phyloP scores from a whole-genome alignment of 179 eudicot species.

The Carnegiea gigantea region DNA sequence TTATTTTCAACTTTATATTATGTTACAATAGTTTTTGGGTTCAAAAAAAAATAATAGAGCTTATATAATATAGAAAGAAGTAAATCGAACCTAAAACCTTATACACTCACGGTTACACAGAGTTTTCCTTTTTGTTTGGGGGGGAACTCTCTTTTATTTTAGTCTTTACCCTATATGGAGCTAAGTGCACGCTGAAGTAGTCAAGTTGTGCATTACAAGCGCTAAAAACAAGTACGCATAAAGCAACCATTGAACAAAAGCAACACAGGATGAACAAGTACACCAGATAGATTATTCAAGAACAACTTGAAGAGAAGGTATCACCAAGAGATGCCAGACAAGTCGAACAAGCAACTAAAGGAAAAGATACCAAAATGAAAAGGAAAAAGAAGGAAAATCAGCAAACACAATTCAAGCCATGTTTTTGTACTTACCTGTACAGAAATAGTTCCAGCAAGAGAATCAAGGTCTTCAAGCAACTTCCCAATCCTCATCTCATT shows the following conservation, averaged over 20 bases:
- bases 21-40: no score
- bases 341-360: not conserved
- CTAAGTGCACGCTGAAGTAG: not conserved
- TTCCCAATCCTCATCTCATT: conserved; percentile 91
- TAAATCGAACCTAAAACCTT: no score
- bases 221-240: not conserved
- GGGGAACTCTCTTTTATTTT: no score
- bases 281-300: not conserved
- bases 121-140: no score
- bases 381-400: not conserved
- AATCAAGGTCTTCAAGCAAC: conserved; percentile 98
- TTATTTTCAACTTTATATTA: no score
- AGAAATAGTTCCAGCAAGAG: conserved; percentile 97
- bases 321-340: conserved; percentile 5
- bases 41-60: no score
- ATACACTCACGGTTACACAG: no score
- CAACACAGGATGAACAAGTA: not conserved
- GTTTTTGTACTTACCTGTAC: conserved; percentile 54
- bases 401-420: not conserved
- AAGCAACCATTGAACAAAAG: not conserved
- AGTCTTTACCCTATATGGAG: no score
- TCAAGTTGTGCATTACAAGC: not conserved
- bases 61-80: no score
- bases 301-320: conserved; percentile 2
- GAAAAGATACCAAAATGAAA: not conserved